These are phyloP conservation scores for Ophiostoma sp. DNA, from an alignment of 2,329 filamentous ascomycete species.

Conservation along the genomic window DNA sequence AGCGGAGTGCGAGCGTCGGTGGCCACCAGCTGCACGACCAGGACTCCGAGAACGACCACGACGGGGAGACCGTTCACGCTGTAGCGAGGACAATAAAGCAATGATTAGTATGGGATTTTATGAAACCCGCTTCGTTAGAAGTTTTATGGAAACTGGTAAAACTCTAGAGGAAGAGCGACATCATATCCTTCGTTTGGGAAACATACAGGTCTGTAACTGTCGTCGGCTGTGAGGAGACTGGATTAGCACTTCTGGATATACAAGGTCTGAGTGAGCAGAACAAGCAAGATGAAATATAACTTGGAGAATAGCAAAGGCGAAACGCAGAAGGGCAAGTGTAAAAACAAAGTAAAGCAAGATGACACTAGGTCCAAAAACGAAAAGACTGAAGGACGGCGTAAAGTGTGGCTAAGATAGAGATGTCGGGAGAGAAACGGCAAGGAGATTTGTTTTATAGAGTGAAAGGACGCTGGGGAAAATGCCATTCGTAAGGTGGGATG, in stretches of 20 bases:
- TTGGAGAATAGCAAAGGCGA: neutral
- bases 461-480: neutral
- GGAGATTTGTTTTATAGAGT: conserved; percentile 11
- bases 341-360: neutral
- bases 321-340: conserved; percentile 4
- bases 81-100: conserved; percentile 25
- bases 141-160: too few relatives aligned
- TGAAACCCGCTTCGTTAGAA: too few relatives aligned
- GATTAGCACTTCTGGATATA: conserved; percentile 3
- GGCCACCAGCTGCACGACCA: conserved; percentile 53
- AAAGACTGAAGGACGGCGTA: neutral
- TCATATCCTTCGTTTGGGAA: neutral
- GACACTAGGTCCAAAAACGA: neutral
- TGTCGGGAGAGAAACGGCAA: neutral
- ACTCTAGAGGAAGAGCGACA: too few relatives aligned
- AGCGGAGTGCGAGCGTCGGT: conserved; percentile 72
- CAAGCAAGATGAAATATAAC: neutral
- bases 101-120: conserved; percentile 25
- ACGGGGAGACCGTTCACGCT: conserved; percentile 80
- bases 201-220: conserved; percentile 18
- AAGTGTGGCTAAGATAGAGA: neutral
- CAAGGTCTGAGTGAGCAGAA: neutral
- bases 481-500: conserved; percentile 8
- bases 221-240: conserved; percentile 7
- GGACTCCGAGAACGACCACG: conserved; percentile 81